A percentile compares a stretch with the other conserved stretches of the same genome.
Conservation (phyloP, 2,329 filamentous ascomycete species). For the Exophiala sideris region DNA sequence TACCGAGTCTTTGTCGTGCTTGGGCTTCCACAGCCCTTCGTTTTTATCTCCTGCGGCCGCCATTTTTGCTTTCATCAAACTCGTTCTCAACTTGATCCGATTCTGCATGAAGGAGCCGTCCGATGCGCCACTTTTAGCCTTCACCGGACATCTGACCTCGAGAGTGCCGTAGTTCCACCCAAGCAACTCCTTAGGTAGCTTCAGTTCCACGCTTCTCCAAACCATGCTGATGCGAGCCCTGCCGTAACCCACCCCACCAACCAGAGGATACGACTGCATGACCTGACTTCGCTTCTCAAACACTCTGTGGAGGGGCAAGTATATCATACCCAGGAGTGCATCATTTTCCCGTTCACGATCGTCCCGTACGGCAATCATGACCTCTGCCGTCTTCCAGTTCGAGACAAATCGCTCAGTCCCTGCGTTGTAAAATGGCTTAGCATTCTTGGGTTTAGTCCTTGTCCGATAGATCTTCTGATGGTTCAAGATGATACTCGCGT, state of each 20-base stretch:
- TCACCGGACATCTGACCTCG: conserved; percentile 56
- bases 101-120: conserved; percentile 49
- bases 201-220: conserved; percentile 65
- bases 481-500: conserved; percentile 71
- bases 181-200: conserved; percentile 55
- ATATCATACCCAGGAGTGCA: conserved; percentile 65
- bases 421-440: conserved; percentile 75
- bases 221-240: conserved; percentile 67
- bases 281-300: conserved; percentile 63
- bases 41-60: conserved; percentile 64
- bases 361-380: conserved; percentile 67
- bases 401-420: conserved; percentile 69
- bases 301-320: conserved; percentile 61
- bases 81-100: conserved; percentile 60
- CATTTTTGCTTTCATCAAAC: conserved; percentile 60
- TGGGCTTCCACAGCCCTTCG: conserved; percentile 44
- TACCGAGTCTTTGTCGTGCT: conserved; percentile 25
- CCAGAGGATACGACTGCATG: conserved; percentile 63
- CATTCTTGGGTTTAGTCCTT: conserved; percentile 72
- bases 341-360: conserved; percentile 67
- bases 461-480: conserved; percentile 68
- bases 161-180: conserved; percentile 73
- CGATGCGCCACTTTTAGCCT: conserved; percentile 40
- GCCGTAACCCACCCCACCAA: conserved; percentile 70
- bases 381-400: conserved; percentile 64